These are phyloP conservation scores for Sporothrix humicola DNA, from an alignment of 2,329 filamentous ascomycete genomes.

Conservation along the genomic window DNA sequence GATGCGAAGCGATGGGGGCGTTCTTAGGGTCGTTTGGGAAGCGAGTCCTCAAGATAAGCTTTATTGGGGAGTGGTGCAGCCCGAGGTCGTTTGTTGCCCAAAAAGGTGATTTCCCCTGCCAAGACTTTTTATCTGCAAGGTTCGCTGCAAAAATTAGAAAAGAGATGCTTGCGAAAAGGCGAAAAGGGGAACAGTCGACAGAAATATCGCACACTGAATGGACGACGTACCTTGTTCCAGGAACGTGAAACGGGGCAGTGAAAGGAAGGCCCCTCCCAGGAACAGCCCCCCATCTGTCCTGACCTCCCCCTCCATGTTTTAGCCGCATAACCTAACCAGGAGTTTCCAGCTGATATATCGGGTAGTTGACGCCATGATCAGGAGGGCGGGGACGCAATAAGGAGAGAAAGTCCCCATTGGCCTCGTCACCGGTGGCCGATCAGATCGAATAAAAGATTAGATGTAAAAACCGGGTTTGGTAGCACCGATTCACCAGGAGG, in stretches of 20 bases:
- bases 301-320: conserved; percentile 28
- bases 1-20: not conserved
- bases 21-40: not conserved
- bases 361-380: not conserved
- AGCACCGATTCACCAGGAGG: not conserved
- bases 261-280: not conserved
- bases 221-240: not conserved
- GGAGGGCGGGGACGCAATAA: conserved; percentile 2
- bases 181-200: not conserved
- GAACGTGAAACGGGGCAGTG: not conserved
- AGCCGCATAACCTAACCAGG: conserved; percentile 25
- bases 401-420: not conserved
- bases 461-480: not conserved
- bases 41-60: not conserved
- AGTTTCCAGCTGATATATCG: conserved; percentile 12
- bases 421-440: not conserved
- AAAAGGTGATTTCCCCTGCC: not conserved
- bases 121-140: conserved; percentile 28
- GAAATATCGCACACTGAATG: not conserved
- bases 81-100: not conserved
- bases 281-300: not conserved
- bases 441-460: not conserved
- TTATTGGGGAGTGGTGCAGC: not conserved
- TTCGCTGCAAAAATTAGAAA: not conserved
- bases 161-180: not conserved